Conservation (phyloP, 345 rosid species). For the Theobroma cacao region DNA sequence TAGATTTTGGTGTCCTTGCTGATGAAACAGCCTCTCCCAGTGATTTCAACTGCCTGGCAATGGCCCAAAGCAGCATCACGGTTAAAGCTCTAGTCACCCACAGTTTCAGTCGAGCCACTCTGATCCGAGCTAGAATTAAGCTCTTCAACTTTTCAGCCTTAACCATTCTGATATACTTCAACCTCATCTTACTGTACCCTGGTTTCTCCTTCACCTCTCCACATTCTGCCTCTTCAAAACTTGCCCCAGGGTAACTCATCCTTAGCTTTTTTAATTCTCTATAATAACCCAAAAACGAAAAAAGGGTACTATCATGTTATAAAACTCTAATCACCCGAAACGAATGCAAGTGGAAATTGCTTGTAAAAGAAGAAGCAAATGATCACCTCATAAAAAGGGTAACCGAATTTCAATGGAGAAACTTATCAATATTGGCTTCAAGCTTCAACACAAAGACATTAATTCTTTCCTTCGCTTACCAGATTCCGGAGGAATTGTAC, state of each 20-base stretch:
- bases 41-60: conserved; percentile 16
- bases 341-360: too few relatives aligned
- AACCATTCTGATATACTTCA: conserved; percentile 14
- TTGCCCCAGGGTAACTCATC: background rate
- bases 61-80: conserved; percentile 21
- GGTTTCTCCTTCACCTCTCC: conserved; percentile 25
- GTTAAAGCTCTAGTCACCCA: conserved; percentile 14
- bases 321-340: too few relatives aligned
- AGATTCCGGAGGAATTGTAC: background rate
- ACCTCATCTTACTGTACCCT: conserved; percentile 10
- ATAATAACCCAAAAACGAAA: background rate
- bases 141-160: conserved; percentile 23
- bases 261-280: conserved; percentile 2
- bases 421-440: background rate
- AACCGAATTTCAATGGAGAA: background rate
- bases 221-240: conserved; percentile 1
- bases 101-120: conserved; percentile 11
- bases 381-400: background rate
- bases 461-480: background rate
- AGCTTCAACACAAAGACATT: background rate
- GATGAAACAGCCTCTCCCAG: conserved; percentile 7
- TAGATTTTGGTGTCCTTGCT: background rate
- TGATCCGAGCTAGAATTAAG: background rate
- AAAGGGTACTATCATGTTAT: background rate
- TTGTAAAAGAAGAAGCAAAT: too few relatives aligned